Evolutionary conservation across 306 rosid genomes (phyloP).

Genomic region (Crotalaria pallida): DNA sequence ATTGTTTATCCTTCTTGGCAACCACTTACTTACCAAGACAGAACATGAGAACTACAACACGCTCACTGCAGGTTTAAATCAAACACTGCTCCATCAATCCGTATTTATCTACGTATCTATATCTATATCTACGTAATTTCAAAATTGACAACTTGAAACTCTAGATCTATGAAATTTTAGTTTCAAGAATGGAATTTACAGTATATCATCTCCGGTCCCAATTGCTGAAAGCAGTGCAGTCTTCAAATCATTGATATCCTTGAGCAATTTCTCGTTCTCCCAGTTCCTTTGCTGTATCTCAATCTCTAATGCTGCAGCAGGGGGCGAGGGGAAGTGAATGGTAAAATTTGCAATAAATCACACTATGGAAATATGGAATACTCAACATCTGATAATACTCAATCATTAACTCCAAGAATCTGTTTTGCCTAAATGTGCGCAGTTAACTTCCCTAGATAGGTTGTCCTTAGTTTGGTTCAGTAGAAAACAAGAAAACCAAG

Average conservation of each 20-base stretch:
- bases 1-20: slow-evolving; percentile 8
- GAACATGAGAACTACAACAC: slow-evolving; percentile 20
- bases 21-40: slow-evolving; percentile 1
- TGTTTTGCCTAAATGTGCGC: slow-evolving; percentile 1
- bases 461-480: not conserved
- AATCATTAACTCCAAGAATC: not conserved
- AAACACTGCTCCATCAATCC: slow-evolving; percentile 3
- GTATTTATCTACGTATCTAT: not conserved
- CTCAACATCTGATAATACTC: not conserved
- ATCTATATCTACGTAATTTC: too few species aligned
- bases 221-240: slow-evolving; percentile 44
- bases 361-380: slow-evolving; percentile 12
- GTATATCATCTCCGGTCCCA: slow-evolving; percentile 32
- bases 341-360: slow-evolving; percentile 16
- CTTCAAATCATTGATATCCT: slow-evolving; percentile 52
- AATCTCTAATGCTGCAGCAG: slow-evolving; percentile 51
- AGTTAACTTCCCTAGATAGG: not conserved
- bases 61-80: not conserved
- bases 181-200: slow-evolving; percentile 22
- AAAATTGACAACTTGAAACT: not conserved
- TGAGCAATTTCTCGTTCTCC: slow-evolving; percentile 56
- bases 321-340: slow-evolving; percentile 1
- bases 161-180: slow-evolving; percentile 3
- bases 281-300: slow-evolving; percentile 37
- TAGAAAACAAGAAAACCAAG: not conserved